Evolutionary conservation across 306 rosid genomes (phyloP), one percentile per base, ranked within the genome.

Genomic region (Sindora glabra): DNA sequence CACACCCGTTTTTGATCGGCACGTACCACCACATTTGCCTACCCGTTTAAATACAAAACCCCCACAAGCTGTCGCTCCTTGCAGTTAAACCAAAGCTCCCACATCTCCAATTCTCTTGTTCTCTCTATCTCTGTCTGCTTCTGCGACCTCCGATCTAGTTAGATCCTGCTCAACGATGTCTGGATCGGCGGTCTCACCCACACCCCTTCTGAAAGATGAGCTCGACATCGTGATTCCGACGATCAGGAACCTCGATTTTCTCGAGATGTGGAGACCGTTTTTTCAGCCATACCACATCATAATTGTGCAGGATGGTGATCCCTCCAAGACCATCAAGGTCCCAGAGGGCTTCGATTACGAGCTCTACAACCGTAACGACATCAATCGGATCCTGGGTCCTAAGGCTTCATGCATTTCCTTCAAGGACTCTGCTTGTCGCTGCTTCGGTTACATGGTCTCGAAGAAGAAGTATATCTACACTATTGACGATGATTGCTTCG

Each of bases 391-490:
- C 50, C 65, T 86, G 16, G 94, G 89, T 8, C 75, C 89, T 23
- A 82, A 72, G 65, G 81, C 94, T 25, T 74, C 94, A 5, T 82
- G 94, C 66, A 86, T 86, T 48, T 86, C 94, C 49, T 86, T 86
- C 76, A 86, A 86, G 86, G 89, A 86, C 77, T 86, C 94, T 30
- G 89, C 94, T 46, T 86, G 89, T 25, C 79, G 94, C 18, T 82
- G 86, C 81, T 86, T 86, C 49, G 94, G 86, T 8, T 86, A 13
- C 79, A 27, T 86, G 89, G 82, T 86, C 23, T 86, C 94, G 61
- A 86, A 82, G 62, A 86, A 86, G 83, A 82, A 79, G 81, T 86
- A 86, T 62, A 45, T 82, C 71, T 86, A 68, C 79, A 86, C 94
- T 40, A 86, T 86, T 48, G 89, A 86, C 59, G 89, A 86, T 33